Conservation (phyloP, 371 early-diverging fungal genomes). For the Zopfochytrium polystomum region DNA sequence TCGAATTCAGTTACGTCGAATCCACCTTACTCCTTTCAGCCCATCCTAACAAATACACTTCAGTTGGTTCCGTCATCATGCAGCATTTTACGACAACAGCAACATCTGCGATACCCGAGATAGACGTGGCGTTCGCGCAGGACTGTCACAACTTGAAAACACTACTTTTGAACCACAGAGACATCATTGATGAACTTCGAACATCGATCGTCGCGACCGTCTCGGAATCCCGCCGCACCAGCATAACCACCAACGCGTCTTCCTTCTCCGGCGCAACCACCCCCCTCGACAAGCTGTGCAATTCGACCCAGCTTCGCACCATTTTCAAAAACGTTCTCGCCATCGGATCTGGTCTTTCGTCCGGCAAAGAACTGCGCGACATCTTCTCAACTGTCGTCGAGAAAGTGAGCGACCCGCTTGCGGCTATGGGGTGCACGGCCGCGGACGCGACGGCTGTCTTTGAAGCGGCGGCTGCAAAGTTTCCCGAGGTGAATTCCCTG, state of each 20-base stretch:
- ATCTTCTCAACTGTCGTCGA: slow-evolving; percentile 52
- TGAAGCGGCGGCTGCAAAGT: neutral
- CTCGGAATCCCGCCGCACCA: slow-evolving; percentile 12
- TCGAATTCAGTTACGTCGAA: slow-evolving; percentile 46
- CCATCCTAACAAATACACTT: neutral
- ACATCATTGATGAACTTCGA: slow-evolving; percentile 40
- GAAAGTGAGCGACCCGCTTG: slow-evolving; percentile 50
- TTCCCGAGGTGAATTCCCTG: slow-evolving; percentile 20
- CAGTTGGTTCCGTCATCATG: slow-evolving; percentile 41
- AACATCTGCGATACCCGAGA: slow-evolving; percentile 37
- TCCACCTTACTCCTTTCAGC: neutral
- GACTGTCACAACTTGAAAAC: slow-evolving; percentile 42
- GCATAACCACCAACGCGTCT: slow-evolving; percentile 1
- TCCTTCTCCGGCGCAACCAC: slow-evolving; percentile 24
- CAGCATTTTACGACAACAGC: slow-evolving; percentile 29
- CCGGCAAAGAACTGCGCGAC: slow-evolving; percentile 55
- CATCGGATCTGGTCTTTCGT: slow-evolving; percentile 49
- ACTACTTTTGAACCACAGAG: slow-evolving; percentile 41
- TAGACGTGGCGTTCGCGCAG: slow-evolving; percentile 44
- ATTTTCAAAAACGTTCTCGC: slow-evolving; percentile 48
- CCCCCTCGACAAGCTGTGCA: slow-evolving; percentile 16
- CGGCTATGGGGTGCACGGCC: slow-evolving; percentile 18
- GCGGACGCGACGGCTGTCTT: slow-evolving; percentile 27
- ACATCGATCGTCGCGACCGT: neutral
- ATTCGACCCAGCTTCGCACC: slow-evolving; percentile 20